Base-by-base conservation (phyloP, 768 basidiomycete species). In the Heimioporus sp. region DNA sequence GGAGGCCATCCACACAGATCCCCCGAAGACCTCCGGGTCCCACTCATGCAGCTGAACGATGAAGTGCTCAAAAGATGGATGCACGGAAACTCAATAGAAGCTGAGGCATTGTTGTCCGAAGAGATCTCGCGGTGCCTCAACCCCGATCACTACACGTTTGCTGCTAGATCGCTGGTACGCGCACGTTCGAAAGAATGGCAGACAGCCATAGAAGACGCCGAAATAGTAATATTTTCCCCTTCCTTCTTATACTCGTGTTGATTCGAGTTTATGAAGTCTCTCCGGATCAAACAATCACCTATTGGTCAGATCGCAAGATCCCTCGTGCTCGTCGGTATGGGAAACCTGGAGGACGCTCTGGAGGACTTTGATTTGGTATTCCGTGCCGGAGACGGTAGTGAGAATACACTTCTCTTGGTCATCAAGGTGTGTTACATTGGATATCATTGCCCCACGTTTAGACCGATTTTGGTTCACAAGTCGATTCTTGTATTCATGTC, bases 301-400 rank as follows among this genome's bases (percentile, higher is more conserved):
- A 21, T 49, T 9, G 38, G 50, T 11, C 50, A 51, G 3, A 46
- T 46, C 12, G 50, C 50, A 28, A 46, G 43, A 10, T 43, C 38
- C 7, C 5, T 46, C n/a, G 51, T 45, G 5, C 45, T 52, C 20
- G n/a, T 37, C 8, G 38, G 51, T 8, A 21, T 20, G 12, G 51
- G 51, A 1, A 15, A 52, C 17, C 16, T 28, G 4, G 45, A 46
- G 6, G 20, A 6, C 9, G 51, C 51, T 12, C 51, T 52, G 5
- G 44, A 43, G 15, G 24, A 28, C 12, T 46, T 41, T n/a, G 45
- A 52, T 20, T 30, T 46, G 12, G 31, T 16, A 8, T 41, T 52
- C n/a, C 38, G 31, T 28, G 51, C 40, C 11, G 31, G 19, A 2
- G 31, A 41, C 16, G 13, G 31, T 17, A 19, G n/a, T 6, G 51